Percentiles rank a stretch among this genome's conserved stretches.
These are phyloP conservation scores for Lipomyces yamanashiensis DNA, from an alignment of 805 yeast species.

Conservation along the genomic window DNA sequence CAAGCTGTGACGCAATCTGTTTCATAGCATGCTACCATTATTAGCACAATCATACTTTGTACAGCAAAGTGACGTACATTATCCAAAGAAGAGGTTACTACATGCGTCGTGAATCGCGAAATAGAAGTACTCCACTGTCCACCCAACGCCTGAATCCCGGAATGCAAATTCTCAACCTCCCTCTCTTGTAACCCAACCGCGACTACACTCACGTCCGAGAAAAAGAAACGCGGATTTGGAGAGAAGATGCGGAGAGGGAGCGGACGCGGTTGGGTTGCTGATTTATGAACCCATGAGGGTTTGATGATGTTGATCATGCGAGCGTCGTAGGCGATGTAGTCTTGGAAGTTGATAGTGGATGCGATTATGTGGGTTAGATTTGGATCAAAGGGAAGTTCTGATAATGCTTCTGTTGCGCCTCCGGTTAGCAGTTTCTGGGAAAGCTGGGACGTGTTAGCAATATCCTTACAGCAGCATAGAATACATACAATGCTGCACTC, in stretches of 20 bases:
- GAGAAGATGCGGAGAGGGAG: constrained; percentile 64
- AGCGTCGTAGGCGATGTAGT: constrained; percentile 52
- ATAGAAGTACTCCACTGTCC: constrained; percentile 70
- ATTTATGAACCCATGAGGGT: constrained; percentile 62
- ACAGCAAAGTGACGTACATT: constrained; percentile 53
- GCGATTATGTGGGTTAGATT: constrained; percentile 52
- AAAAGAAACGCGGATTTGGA: constrained; percentile 70
- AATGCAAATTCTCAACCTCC: constrained; percentile 69
- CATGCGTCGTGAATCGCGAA: constrained; percentile 77
- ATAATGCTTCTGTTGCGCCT: constrained; percentile 25
- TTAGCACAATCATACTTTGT: not conserved
- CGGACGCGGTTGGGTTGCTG: constrained; percentile 49
- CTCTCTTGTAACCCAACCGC: constrained; percentile 61
- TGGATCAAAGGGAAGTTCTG: constrained; percentile 5
- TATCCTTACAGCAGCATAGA: not conserved
- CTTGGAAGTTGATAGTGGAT: constrained; percentile 56
- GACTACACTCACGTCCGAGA: constrained; percentile 66
- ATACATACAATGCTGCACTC: constrained; percentile 15
- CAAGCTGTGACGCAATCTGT: constrained; percentile 1
- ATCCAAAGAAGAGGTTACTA: constrained; percentile 59
- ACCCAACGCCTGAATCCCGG: constrained; percentile 74
- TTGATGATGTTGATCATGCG: constrained; percentile 70
- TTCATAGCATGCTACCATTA: not conserved
- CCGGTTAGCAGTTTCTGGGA: constrained; percentile 14
- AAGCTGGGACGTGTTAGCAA: not conserved